A percentile compares a stretch with the other conserved stretches of the same genome.
These are phyloP conservation scores for Dovyalis caffra DNA, from an alignment of 345 rosid genomes.

Conservation along the genomic window DNA sequence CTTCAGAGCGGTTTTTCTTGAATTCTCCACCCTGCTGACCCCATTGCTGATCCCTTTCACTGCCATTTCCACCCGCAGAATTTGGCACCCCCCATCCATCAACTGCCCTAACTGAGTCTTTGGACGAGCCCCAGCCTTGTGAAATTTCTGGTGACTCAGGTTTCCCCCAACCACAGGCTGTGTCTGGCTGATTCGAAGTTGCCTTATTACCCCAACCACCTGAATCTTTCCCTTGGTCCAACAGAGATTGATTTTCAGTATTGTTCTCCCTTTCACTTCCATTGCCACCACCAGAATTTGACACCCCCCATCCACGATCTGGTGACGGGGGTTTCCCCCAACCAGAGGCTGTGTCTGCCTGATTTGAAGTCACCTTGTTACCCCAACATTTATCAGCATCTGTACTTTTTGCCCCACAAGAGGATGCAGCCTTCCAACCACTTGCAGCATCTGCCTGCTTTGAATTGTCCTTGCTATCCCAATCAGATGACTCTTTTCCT, in stretches of 20 bases:
- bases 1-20: slow-evolving; percentile 44
- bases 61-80: slow-evolving; percentile 24
- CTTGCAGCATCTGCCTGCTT: background rate
- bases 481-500: too few relatives aligned
- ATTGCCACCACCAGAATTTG: background rate
- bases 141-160: slow-evolving; percentile 22
- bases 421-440: background rate
- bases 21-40: slow-evolving; percentile 36
- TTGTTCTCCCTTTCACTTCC: background rate
- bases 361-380: background rate
- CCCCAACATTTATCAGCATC: background rate
- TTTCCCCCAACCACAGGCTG: slow-evolving; percentile 14
- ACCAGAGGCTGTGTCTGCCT: background rate
- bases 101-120: slow-evolving; percentile 31
- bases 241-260: background rate
- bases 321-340: slow-evolving; percentile 14
- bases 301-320: background rate
- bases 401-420: background rate
- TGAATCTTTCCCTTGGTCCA: background rate
- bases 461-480: background rate
- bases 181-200: background rate
- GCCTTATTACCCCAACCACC: background rate
- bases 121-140: slow-evolving; percentile 38
- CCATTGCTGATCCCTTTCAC: slow-evolving; percentile 37
- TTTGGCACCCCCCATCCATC: slow-evolving; percentile 22